These are phyloP conservation scores for Plenodomus lindquistii DNA, from an alignment of 2,329 filamentous ascomycete species.

Conservation along the genomic window DNA sequence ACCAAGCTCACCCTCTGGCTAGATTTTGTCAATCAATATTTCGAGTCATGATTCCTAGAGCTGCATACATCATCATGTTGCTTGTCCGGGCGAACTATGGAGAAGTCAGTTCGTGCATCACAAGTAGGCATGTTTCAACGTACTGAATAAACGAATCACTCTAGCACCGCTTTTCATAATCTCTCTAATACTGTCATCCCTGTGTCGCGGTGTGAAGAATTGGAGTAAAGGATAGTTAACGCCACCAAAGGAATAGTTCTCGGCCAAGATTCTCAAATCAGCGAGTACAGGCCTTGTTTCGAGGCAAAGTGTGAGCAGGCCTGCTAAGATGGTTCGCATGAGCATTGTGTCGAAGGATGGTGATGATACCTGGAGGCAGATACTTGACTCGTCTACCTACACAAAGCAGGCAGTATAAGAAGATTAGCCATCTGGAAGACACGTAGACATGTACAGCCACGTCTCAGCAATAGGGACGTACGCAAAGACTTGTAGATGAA, in stretches of 20 bases:
- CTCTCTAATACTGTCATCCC: constrained; percentile 34
- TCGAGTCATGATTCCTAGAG: background rate
- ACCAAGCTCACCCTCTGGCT: constrained; percentile 36
- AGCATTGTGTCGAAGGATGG: constrained; percentile 33
- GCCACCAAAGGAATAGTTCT: constrained; percentile 40
- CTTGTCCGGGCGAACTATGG: constrained; percentile 30
- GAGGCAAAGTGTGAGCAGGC: constrained; percentile 17
- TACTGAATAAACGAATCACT: constrained; percentile 41
- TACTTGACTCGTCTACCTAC: constrained; percentile 8
- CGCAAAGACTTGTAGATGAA: constrained; percentile 31
- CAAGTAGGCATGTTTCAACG: constrained; percentile 1
- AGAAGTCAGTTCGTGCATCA: constrained; percentile 9
- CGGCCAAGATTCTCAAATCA: constrained; percentile 32
- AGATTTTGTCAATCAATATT: constrained; percentile 2
- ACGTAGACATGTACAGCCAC: constrained; percentile 37
- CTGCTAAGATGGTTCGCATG: constrained; percentile 20
- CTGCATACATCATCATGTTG: constrained; percentile 33
- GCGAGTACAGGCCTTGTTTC: constrained; percentile 17
- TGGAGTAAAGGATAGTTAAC: constrained; percentile 41
- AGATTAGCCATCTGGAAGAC: constrained; percentile 32
- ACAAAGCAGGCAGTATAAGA: constrained; percentile 25
- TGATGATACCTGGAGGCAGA: constrained; percentile 6
- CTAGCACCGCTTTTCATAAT: constrained; percentile 35
- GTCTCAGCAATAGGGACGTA: constrained; percentile 25
- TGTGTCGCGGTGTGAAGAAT: constrained; percentile 29